Conservation (phyloP, 257 asterid genomes). For the Perilla frutescens region DNA sequence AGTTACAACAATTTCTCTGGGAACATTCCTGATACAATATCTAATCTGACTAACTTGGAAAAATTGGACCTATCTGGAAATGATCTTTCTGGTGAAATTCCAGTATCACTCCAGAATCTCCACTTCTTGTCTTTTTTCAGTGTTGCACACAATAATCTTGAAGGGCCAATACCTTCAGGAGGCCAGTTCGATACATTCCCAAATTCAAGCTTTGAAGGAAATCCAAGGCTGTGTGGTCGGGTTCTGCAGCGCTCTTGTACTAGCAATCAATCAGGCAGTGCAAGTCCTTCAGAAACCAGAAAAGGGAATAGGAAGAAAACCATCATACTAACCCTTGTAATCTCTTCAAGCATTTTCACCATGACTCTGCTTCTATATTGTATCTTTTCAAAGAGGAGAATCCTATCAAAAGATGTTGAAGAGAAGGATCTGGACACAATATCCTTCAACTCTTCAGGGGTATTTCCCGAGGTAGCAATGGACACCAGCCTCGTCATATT, state of each 20-base stretch:
- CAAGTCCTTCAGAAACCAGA: slow-evolving; percentile 34
- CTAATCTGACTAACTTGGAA: slow-evolving; percentile 83
- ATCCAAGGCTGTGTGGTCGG: slow-evolving; percentile 75
- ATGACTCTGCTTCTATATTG: slow-evolving; percentile 66
- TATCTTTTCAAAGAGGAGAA: slow-evolving; percentile 68
- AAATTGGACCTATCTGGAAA: slow-evolving; percentile 77
- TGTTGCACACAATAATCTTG: slow-evolving; percentile 79
- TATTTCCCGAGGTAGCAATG: slow-evolving; percentile 61
- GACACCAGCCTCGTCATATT: slow-evolving; percentile 74
- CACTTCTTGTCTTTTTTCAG: slow-evolving; percentile 83
- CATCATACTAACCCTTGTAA: slow-evolving; percentile 67
- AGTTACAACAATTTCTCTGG: slow-evolving; percentile 74
- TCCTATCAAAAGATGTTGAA: slow-evolving; percentile 51
- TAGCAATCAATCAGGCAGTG: slow-evolving; percentile 36
- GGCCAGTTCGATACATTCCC: slow-evolving; percentile 94
- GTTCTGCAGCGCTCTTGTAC: slow-evolving; percentile 57
- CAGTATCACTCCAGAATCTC: slow-evolving; percentile 74
- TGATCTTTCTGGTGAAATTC: slow-evolving; percentile 76
- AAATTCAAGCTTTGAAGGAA: slow-evolving; percentile 70
- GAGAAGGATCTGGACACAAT: slow-evolving; percentile 55
- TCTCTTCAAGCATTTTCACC: slow-evolving; percentile 68
- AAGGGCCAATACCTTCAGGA: slow-evolving; percentile 85
- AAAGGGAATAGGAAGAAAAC: slow-evolving; percentile 64
- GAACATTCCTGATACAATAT: slow-evolving; percentile 72
- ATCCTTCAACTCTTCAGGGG: slow-evolving; percentile 79